Evolutionary conservation across 176 grass and related monocot genomes (phyloP), one percentile per base, ranked within the genome.

Genomic region (Canna indica): DNA sequence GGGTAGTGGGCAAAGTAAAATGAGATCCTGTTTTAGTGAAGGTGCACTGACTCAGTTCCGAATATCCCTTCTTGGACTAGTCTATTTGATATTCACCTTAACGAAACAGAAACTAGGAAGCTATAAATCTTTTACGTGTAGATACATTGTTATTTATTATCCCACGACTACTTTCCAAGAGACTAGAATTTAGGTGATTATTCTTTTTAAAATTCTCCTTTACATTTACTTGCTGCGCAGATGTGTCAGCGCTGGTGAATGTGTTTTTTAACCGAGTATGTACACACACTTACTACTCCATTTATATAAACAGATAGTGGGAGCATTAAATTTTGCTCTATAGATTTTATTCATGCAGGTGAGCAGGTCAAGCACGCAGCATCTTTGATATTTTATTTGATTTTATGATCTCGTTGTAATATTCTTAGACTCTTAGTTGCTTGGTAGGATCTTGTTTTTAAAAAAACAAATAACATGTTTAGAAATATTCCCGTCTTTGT

Each of bases 401-500:
- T 8, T 12, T 29, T 32, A 32, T 60, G 25, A 45, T 41, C 26
- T 29, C 26, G 26, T 59, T 74, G 33, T 60, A 59, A 62, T 46
- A 29, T 33, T 44, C 41, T 44, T 44, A 44, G 41, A 38, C 17
- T 13, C 52, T 38, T 73, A 36, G 24, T 11, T 66, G 63, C 34
- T 66, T 66, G 11, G 25, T 22, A 52, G 14, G 45, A 70, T 70
- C 52, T 16, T 15, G 28, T 48, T 8, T 32, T n/a, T n/a, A n/a
- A n/a, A n/a, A n/a, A n/a, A n/a, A n/a, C n/a, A n/a, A n/a, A n/a
- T n/a, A n/a, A n/a, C n/a, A n/a, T n/a, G n/a, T 74, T 32, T 54
- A 44, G 18, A 35, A 73, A 59, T 74, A n/a, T 70, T 12, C 59
- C 59, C 54, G n/a, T 73, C 25, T n/a, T 71, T 45, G 73, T 68